Conservation (phyloP, 306 rosid species). For the Prunus padus region DNA sequence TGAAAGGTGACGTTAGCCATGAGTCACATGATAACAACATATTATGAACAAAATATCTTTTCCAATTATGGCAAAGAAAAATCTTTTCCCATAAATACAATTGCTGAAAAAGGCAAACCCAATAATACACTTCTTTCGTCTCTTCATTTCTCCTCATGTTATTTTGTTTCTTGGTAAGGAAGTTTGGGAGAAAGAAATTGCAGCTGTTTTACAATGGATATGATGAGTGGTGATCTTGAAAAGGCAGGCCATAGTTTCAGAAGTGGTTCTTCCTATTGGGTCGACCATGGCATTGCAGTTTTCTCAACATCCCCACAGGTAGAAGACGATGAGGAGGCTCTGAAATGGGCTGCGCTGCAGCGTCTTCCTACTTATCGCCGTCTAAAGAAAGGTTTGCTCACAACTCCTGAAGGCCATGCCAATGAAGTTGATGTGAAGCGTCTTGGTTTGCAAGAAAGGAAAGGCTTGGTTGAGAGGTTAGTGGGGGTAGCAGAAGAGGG, state of each 20-base stretch:
- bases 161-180: no score
- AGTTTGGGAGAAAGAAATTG: no score
- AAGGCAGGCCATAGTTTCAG: constrained; percentile 16
- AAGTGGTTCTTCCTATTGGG: background rate
- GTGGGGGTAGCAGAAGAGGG: constrained; percentile 19
- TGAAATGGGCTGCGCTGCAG: constrained; percentile 27
- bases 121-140: no score
- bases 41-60: no score
- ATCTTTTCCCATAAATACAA: no score
- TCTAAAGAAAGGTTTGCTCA: constrained; percentile 18
- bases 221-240: constrained; percentile 13
- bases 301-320: constrained; percentile 8
- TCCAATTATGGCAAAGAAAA: no score
- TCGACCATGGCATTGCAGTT: background rate
- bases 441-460: constrained; percentile 9
- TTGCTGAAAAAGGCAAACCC: no score
- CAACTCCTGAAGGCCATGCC: constrained; percentile 12
- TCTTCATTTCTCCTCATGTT: no score
- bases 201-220: constrained; percentile 10
- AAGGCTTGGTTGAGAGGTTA: constrained; percentile 18
- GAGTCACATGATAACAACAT: no score
- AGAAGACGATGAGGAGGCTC: constrained; percentile 28
- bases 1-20: no score
- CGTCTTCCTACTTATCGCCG: constrained; percentile 19
- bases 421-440: constrained; percentile 8